These are phyloP conservation scores for Eudorina sp. DNA, from an alignment of 139 green algal species.

Conservation along the genomic window DNA sequence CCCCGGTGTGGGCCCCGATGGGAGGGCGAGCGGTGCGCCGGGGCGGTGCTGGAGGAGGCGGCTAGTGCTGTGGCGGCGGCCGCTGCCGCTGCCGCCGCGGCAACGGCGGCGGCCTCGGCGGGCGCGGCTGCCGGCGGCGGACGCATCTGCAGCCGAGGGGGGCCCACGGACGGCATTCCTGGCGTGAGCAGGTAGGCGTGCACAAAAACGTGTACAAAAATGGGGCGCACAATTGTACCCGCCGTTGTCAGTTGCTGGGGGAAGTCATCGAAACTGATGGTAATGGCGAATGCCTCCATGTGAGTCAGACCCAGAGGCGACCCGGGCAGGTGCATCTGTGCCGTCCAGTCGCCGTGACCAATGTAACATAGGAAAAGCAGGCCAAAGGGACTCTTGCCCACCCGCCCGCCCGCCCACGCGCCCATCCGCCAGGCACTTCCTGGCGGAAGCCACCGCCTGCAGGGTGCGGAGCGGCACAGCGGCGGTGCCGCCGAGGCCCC, in stretches of 20 bases:
- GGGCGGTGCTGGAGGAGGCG: neutral
- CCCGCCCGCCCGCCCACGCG: too few relatives aligned
- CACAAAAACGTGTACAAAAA: too few relatives aligned
- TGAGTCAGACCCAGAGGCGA: too few relatives aligned
- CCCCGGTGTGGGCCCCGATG: slow-evolving; percentile 13
- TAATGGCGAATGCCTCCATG: too few relatives aligned
- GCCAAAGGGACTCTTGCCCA: too few relatives aligned
- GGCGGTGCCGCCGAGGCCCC: neutral
- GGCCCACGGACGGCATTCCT: neutral
- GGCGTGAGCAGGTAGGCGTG: slow-evolving; percentile 26
- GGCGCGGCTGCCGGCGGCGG: neutral
- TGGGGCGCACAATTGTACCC: too few relatives aligned
- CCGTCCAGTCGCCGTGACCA: too few relatives aligned
- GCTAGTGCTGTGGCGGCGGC: neutral
- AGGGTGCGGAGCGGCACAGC: slow-evolving; percentile 20
- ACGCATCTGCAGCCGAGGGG: neutral
- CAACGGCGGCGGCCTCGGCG: neutral
- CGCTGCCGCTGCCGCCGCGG: neutral
- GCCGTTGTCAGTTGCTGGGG: too few relatives aligned
- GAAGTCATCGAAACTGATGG: too few relatives aligned
- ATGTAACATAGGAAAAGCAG: too few relatives aligned
- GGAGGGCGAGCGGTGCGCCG: neutral
- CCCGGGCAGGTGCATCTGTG: too few relatives aligned
- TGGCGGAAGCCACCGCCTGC: slow-evolving; percentile 12
- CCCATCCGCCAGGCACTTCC: slow-evolving; percentile 16